phyloP scores from a whole-genome alignment of 306 rosid genomes.

The Cucurbita moschata region DNA sequence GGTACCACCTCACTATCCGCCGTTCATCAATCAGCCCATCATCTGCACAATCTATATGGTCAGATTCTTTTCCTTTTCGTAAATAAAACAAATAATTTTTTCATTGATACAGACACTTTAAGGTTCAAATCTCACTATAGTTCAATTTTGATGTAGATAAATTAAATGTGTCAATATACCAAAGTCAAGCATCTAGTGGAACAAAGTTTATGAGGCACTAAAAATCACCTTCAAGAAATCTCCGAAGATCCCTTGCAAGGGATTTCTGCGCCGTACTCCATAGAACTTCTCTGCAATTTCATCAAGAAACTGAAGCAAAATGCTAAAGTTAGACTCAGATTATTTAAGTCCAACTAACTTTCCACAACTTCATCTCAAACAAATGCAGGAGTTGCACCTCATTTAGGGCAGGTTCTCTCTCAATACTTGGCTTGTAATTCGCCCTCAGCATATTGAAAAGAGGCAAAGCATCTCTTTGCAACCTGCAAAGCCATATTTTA shows the following conservation, averaged over 20 bases:
- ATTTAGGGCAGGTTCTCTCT: conserved; percentile 66
- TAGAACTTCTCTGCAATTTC: conserved; percentile 72
- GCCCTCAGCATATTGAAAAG: conserved; percentile 68
- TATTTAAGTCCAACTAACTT: background rate
- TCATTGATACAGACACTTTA: background rate
- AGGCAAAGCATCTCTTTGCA: conserved; percentile 87
- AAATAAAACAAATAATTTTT: background rate
- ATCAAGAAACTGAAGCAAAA: conserved; percentile 64
- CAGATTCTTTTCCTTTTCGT: background rate
- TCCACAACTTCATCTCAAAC: conserved; percentile 2
- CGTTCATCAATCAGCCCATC: conserved; percentile 2
- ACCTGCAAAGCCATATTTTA: conserved; percentile 29
- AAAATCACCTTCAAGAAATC: conserved; percentile 69
- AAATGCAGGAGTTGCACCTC: conserved; percentile 37
- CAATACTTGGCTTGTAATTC: conserved; percentile 51
- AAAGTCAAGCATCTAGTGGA: background rate
- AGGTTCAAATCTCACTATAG: background rate
- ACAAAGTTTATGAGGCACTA: background rate
- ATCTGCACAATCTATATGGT: background rate
- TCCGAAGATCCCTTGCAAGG: conserved; percentile 83
- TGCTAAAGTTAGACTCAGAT: conserved; percentile 17
- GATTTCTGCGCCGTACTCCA: conserved; percentile 70
- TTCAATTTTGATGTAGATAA: background rate
- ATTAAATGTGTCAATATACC: background rate
- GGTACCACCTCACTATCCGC: background rate